phyloP scores from a whole-genome alignment of 139 green algal genomes.

The Volvox africanus region DNA sequence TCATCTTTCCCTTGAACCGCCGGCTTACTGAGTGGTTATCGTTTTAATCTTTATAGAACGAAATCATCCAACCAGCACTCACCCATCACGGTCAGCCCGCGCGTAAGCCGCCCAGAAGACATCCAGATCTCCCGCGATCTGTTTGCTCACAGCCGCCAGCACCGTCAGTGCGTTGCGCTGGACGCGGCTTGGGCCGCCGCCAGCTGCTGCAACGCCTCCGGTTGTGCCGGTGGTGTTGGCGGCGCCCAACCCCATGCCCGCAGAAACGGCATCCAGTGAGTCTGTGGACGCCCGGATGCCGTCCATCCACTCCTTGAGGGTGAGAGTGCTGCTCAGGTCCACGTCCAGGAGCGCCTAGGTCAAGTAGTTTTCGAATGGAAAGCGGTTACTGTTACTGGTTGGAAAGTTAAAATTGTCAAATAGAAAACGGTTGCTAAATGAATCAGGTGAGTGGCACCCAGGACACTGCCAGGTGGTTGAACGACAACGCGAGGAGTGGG shows the following conservation, averaged over 20 bases:
- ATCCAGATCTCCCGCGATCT: constrained; percentile 45
- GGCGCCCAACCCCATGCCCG: background rate
- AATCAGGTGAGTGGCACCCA: no score
- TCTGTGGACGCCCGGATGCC: constrained; percentile 46
- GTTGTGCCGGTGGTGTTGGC: background rate
- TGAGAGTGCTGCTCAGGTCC: constrained; percentile 52
- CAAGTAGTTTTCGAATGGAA: no score
- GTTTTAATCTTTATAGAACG: no score
- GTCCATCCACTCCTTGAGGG: constrained; percentile 53
- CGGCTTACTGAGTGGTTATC: no score
- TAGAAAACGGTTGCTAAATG: no score
- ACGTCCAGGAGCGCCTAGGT: constrained; percentile 59
- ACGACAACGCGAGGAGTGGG: no score
- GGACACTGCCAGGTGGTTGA: no score
- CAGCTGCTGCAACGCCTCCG: no score
- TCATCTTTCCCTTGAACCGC: no score
- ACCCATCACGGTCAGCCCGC: constrained; percentile 32
- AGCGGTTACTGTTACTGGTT: no score
- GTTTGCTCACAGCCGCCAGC: constrained; percentile 39
- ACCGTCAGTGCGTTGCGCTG: constrained; percentile 48
- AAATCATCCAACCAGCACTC: no score
- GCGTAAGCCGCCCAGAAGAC: constrained; percentile 58
- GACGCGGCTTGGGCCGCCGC: constrained; percentile 1
- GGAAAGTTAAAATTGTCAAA: no score
- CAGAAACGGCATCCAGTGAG: constrained; percentile 27